phyloP scores from a whole-genome alignment of 306 rosid species.

The Citrullus colocynthis region DNA sequence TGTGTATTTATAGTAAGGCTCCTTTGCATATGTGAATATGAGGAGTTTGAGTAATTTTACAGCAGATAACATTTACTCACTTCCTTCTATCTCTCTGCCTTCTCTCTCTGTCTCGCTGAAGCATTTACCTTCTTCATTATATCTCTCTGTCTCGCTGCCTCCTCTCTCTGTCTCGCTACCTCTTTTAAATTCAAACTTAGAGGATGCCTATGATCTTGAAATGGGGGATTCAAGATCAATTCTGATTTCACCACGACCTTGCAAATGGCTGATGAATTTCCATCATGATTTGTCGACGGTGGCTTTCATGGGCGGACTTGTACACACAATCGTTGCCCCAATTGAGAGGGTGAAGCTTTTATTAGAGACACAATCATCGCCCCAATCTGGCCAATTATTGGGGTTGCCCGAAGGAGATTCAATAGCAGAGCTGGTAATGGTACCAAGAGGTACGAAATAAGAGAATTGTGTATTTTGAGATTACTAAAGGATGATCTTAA shows the following conservation, averaged over 20 bases:
- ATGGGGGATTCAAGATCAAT: conserved; percentile 11
- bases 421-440: neutral
- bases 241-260: conserved; percentile 9
- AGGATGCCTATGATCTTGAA: conserved; percentile 38
- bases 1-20: no score
- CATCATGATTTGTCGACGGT: conserved; percentile 89
- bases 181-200: neutral
- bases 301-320: conserved; percentile 76
- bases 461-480: no score
- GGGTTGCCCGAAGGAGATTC: conserved; percentile 48
- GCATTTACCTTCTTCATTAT: no score
- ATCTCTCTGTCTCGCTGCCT: no score
- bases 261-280: conserved; percentile 33
- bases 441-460: no score
- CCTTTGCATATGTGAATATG: no score
- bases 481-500: no score
- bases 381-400: conserved; percentile 67
- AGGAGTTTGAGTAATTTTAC: no score
- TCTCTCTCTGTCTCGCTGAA: no score
- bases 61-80: no score
- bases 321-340: conserved; percentile 94
- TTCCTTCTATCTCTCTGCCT: no score
- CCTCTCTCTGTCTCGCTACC: no score
- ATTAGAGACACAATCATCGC: conserved; percentile 37
- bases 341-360: conserved; percentile 83